Evolutionary conservation across 768 basidiomycete species (phyloP), one percentile per base, ranked within the genome.

Genomic region (Auricularia cornea): DNA sequence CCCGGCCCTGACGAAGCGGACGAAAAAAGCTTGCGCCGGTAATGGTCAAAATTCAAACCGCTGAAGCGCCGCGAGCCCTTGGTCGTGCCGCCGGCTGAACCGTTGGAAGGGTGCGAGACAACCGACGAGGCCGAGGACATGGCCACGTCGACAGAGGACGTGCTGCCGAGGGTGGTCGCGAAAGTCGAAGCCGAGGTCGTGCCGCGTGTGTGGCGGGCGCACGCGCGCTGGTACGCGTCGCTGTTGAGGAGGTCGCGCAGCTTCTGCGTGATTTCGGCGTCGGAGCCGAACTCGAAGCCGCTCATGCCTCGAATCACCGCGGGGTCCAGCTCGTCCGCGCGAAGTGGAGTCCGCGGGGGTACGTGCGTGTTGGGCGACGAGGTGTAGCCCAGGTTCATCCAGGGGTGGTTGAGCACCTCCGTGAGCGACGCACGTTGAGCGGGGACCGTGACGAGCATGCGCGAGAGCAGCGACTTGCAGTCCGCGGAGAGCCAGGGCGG

Each of bases 401-500:
- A 90, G 0, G 94, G 88, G 71, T 98, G 95, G 59, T 77, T 78
- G 60, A 97, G 82, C 41, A 98, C 90, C 72, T 99, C 97, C 5
- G 81, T 67, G 32, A 99, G 82, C 0, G 90, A 78, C 2, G 96
- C 94, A 63, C 97, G 88, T 59, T 82, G 83, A 0, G 80, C 72
- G 20, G 96, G 95, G 66, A 89, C 93, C 35, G 93, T 98, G 66
- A 98, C 95, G 44, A 99, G 84, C 94, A 99, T 98, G 23, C 95
- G 84, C 2, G 90, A 90, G 14, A 99, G 80, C 2, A 98, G 77
- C 68, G 92, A 86, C 72, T 97, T 98, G 80, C 97, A 98, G 76
- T 99, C 97, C 67, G 90, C 84, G 68, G 90, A 94, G 18, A 98
- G 79, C 97, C 97, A 99, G 2, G 91, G 90, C 0, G 96, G 96